phyloP scores from a whole-genome alignment of 176 grass and related monocot species.

The Aegilops tauschii region DNA sequence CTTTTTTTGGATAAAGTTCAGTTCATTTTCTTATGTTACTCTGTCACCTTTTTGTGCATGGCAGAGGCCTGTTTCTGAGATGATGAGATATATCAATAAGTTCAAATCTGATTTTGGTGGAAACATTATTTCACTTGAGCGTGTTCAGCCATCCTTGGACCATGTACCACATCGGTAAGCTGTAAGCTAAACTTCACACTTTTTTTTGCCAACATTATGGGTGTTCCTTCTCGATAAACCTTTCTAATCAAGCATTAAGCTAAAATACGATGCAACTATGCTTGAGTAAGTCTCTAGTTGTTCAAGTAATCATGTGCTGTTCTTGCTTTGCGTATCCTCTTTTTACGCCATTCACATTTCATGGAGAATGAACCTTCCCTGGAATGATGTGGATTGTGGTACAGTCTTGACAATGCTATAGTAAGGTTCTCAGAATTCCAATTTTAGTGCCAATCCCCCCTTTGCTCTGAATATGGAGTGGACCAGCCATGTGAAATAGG shows the following conservation, averaged over 20 bases:
- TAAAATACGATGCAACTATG: neutral
- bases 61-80: conserved; percentile 83
- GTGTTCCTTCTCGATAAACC: neutral
- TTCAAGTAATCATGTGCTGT: conserved; percentile 3
- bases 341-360: neutral
- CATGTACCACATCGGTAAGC: conserved; percentile 83
- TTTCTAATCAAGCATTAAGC: neutral
- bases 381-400: neutral
- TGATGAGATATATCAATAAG: conserved; percentile 95
- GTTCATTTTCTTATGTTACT: conserved; percentile 25
- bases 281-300: conserved; percentile 1
- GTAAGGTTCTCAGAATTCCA: neutral
- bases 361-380: neutral
- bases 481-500: neutral
- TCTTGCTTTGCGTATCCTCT: neutral
- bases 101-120: conserved; percentile 97
- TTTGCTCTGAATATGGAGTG: neutral
- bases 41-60: conserved; percentile 28
- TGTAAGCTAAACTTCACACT: conserved; percentile 4
- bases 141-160: conserved; percentile 91
- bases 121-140: conserved; percentile 75
- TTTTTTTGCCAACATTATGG: neutral
- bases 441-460: neutral
- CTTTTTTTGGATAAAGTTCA: neutral
- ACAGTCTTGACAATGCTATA: neutral